phyloP scores from a whole-genome alignment of 257 asterid genomes.

The Solanum tarijense region DNA sequence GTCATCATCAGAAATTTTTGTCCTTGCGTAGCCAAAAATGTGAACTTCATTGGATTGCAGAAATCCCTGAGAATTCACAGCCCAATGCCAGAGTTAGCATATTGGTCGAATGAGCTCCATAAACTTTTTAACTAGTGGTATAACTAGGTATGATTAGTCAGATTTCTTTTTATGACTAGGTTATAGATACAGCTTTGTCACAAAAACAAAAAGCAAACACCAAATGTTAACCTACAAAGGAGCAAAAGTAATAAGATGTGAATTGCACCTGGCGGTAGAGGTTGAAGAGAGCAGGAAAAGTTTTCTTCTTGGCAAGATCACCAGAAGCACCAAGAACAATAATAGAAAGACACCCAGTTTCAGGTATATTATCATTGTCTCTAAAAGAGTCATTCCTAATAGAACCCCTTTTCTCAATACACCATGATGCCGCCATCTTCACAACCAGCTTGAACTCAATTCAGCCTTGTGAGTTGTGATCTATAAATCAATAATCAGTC shows the following conservation, averaged over 20 bases:
- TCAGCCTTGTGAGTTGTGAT: not conserved
- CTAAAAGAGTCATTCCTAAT: slow-evolving; percentile 42
- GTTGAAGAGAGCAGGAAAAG: slow-evolving; percentile 95
- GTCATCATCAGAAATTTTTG: slow-evolving; percentile 74
- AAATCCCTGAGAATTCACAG: slow-evolving; percentile 53
- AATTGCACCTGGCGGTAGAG: slow-evolving; percentile 76
- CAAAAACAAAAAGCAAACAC: not conserved
- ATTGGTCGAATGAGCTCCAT: not conserved
- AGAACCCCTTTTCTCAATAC: slow-evolving; percentile 45
- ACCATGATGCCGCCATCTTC: slow-evolving; percentile 46
- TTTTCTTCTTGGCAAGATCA: slow-evolving; percentile 99
- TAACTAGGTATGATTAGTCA: not conserved
- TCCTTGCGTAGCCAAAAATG: slow-evolving; percentile 97
- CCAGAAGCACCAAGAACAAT: slow-evolving; percentile 98
- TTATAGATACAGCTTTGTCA: not conserved
- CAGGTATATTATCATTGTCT: slow-evolving; percentile 41
- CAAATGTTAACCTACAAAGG: not conserved
- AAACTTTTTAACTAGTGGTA: not conserved
- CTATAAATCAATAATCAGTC: not conserved
- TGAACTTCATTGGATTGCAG: slow-evolving; percentile 73
- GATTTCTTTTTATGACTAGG: not conserved
- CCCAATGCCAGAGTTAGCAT: slow-evolving; percentile 4
- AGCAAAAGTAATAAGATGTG: not conserved
- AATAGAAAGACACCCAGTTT: slow-evolving; percentile 72
- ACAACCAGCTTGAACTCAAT: not conserved